Evolutionary conservation across 805 yeast genomes (phyloP).

Genomic region (Myxozyma monticola): DNA sequence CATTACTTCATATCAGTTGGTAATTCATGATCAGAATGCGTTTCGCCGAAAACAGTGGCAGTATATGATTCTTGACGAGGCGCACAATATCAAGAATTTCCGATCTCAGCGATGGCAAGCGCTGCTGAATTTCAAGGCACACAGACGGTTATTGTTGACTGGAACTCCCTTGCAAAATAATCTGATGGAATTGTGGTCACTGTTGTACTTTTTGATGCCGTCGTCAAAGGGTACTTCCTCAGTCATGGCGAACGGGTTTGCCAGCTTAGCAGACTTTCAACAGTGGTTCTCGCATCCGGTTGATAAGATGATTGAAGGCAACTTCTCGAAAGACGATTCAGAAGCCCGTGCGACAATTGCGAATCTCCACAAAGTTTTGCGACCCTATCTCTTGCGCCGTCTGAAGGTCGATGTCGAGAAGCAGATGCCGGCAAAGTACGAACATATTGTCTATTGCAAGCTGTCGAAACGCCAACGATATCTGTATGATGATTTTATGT

Average conservation of each 20-base stretch:
- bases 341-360: constrained; percentile 85
- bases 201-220: constrained; percentile 94
- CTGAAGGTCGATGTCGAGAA: constrained; percentile 95
- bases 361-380: constrained; percentile 85
- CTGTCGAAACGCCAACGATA: constrained; percentile 89
- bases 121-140: constrained; percentile 86
- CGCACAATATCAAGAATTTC: constrained; percentile 95
- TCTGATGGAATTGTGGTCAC: constrained; percentile 93
- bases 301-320: constrained; percentile 80
- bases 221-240: constrained; percentile 54
- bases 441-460: constrained; percentile 89
- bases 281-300: constrained; percentile 86
- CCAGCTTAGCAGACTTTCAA: constrained; percentile 91
- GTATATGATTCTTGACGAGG: constrained; percentile 96
- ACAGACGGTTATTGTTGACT: constrained; percentile 79
- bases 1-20: constrained; percentile 93
- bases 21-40: constrained; percentile 95
- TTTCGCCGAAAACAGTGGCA: constrained; percentile 92
- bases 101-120: constrained; percentile 98
- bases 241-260: constrained; percentile 92
- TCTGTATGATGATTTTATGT: constrained; percentile 94
- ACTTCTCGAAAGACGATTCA: constrained; percentile 50
- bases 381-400: constrained; percentile 90
- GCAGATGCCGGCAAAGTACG: constrained; percentile 98
- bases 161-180: constrained; percentile 98